phyloP scores from a whole-genome alignment of 495 filamentous ascomycete genomes.

The Lasiosphaeria miniovina region DNA sequence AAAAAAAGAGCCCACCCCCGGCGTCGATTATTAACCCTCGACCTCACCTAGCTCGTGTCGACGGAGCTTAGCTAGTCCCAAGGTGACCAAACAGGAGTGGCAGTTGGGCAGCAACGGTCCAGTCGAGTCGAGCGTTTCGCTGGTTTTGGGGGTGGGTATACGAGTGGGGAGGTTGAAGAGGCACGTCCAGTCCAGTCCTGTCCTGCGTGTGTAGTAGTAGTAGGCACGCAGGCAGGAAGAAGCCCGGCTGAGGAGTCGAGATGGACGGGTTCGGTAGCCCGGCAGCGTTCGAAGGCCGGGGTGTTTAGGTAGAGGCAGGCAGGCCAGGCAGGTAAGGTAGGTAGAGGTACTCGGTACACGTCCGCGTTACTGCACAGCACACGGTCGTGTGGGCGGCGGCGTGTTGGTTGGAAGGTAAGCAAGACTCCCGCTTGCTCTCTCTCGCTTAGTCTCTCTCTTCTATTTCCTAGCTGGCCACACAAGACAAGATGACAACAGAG shows the following conservation, averaged over 20 bases:
- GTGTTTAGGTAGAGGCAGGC: slow-evolving; percentile 1
- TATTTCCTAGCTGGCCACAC: too few relatives aligned
- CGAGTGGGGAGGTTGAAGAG: slow-evolving; percentile 22
- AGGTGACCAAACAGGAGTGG: slow-evolving; percentile 13
- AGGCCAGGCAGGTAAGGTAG: neutral
- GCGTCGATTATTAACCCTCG: slow-evolving; percentile 9
- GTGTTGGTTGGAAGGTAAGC: neutral
- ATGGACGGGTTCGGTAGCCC: slow-evolving; percentile 23
- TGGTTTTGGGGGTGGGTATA: slow-evolving; percentile 11
- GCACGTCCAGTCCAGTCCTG: neutral
- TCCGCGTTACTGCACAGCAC: too few relatives aligned
- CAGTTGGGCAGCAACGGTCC: slow-evolving; percentile 34
- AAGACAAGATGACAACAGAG: neutral
- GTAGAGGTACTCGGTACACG: neutral
- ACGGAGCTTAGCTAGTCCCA: slow-evolving; percentile 1
- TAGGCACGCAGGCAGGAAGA: too few relatives aligned
- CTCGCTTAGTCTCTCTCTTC: neutral
- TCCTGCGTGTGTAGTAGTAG: too few relatives aligned
- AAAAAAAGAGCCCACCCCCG: slow-evolving; percentile 11
- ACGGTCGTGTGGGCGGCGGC: too few relatives aligned
- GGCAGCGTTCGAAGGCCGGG: slow-evolving; percentile 11
- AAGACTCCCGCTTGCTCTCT: neutral
- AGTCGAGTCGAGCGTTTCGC: slow-evolving; percentile 10
- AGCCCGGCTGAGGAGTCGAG: slow-evolving; percentile 13
- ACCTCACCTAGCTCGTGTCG: slow-evolving; percentile 17